Evolutionary conservation across 192 early-diverging fungal genomes (phyloP), one percentile per base, ranked within the genome.

Genomic region (Coemansia asiatica): DNA sequence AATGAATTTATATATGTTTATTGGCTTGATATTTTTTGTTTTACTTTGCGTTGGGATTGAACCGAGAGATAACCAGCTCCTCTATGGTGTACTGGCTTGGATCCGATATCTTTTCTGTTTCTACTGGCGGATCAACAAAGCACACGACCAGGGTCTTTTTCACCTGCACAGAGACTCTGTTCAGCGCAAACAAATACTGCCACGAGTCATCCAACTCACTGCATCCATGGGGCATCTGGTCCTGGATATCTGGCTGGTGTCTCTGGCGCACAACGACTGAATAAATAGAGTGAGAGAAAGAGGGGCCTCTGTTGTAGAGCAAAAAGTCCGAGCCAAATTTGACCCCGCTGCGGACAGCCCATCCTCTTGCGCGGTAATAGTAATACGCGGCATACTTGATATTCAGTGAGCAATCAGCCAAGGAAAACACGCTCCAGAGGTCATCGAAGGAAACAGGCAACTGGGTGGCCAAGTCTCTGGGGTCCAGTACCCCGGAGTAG

Each of bases 321-420:
- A 81, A 19, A 68, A 87, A 94, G 66, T 95, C 90, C 1, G 89
- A 75, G 6, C 91, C 93, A 73, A 91, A 96, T 71, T 96, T 96
- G 36, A 91, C 60, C 2, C 94, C 94, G 62, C 85, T 82, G 69
- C 86, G 86, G 3, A 92, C 91, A 9, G 92, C 86, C 94, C 94
- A 96, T 1, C 92, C 91, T 13, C 81, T 82, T 28, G 87, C 86
- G 8, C 91, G 82, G 68, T 91, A 96, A 72, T 93, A 86, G 60
- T 90, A 91, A 72, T 94, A 96, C 0, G 85, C 92, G 1, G 87
- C 88, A 71, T 95, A 94, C 29, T 78, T 72, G 1, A 87, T 67
- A 12, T 78, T 79, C 70, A 94, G 92, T 2, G 72, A 65, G n/a
- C 81, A 73, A 33, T 63, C 50, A 19, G 67, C 44, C 16, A 2